Base-by-base conservation (phyloP, 2,329 filamentous ascomycete species). In the Elsinoe fawcettii region DNA sequence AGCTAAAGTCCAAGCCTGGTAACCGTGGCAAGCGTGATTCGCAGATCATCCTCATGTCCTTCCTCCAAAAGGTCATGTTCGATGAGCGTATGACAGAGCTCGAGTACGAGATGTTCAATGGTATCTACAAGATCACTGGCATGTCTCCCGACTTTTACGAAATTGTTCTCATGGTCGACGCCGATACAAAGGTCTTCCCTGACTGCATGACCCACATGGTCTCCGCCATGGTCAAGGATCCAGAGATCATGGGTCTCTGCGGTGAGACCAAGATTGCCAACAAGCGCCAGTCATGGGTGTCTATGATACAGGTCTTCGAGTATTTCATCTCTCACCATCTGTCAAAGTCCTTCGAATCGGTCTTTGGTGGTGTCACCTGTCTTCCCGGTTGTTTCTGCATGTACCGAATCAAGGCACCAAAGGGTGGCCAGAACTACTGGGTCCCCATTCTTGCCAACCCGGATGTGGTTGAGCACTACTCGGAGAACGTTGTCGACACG, bases 201-300 rank as follows among this genome's bases (percentile, higher is more conserved):
- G 93, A 99, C 78, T 95, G 89, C 71, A 75, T 99, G 67, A 99
- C 95, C 18, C 93, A 99, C 77, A 99, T 99, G 93, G 83, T 97
- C 54, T 96, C 90, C 47, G 93, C 95, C 65, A 96, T 99, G 92
- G 93, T 99, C 67, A 93, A 95, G 72, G 93, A 99, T 71, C 93
- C 93, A 30, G 92, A 97, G 66, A 95, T 99, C 73, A 99, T 99
- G 93, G 93, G 93, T 67, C 82, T 99, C 37, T 99, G 93, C 68
- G 93, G 93, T 64, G 93, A 99, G 77, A 99, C 93, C 16, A 99
- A 99, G 81, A 99, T 99, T 75, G 93, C 93, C 68, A 99, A 99
- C 79, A 99, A 99, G 77, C 86, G 87, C 41, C 83, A 87, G 61
- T 91, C 84, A 66, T 99, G 92, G 91, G 91, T 97, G 39, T 89